These are phyloP conservation scores for Saturnispora sekii DNA, from an alignment of 805 yeast species.

Conservation along the genomic window DNA sequence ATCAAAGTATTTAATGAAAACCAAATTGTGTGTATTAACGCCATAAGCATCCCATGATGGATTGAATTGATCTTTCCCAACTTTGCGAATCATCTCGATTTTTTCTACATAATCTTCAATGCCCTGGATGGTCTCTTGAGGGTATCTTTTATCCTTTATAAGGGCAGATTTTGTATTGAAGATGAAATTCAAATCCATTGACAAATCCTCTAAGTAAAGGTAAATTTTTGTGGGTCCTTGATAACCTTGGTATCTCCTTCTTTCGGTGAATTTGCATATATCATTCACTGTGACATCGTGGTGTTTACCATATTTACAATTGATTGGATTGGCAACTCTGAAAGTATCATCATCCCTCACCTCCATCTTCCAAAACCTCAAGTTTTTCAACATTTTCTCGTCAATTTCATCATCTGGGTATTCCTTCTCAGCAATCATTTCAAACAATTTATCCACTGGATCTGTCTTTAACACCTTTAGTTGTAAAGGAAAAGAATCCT, in stretches of 20 bases:
- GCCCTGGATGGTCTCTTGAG: conserved; percentile 3
- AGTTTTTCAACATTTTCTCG: conserved; percentile 14
- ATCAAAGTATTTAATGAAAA: conserved; percentile 64
- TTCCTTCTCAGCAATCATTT: conserved; percentile 37
- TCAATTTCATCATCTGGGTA: conserved; percentile 25
- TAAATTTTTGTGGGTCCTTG: conserved; percentile 37
- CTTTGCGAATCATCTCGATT: conserved; percentile 10
- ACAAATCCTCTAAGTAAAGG: conserved; percentile 57
- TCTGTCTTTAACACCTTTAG: conserved; percentile 50
- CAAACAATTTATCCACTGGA: conserved; percentile 40
- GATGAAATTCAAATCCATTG: conserved; percentile 30
- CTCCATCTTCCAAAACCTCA: conserved; percentile 56
- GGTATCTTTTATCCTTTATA: conserved; percentile 7
- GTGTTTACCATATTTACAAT: conserved; percentile 18
- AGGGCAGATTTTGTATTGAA: conserved; percentile 18
- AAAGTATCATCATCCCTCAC: conserved; percentile 63
- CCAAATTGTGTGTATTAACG: conserved; percentile 23
- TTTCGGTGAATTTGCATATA: conserved; percentile 33
- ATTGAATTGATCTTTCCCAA: neutral
- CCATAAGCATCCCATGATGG: conserved; percentile 18
- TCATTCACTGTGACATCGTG: conserved; percentile 37
- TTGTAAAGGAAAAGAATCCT: conserved; percentile 37
- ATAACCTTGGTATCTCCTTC: conserved; percentile 27
- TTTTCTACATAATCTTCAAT: conserved; percentile 8
- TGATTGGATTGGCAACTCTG: conserved; percentile 44